Conservation (phyloP, 2,329 filamentous ascomycete genomes). For the Pseudogymnoascus sp. region DNA sequence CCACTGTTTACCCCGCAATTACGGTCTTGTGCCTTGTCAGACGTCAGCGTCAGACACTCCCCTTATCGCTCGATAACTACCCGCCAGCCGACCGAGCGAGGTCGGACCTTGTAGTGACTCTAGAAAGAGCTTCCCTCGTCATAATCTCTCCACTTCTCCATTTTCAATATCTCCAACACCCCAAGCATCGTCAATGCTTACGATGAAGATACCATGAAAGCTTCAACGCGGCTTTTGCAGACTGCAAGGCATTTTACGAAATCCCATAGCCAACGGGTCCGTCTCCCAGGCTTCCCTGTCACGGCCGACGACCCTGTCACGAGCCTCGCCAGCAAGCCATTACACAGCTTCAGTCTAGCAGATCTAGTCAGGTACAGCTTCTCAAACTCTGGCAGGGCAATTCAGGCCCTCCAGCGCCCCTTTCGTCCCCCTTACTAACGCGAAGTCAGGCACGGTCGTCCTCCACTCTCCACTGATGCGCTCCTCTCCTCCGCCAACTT, state of each 20-base stretch:
- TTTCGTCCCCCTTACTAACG: conserved; percentile 13
- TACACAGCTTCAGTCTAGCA: conserved; percentile 74
- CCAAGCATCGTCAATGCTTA: conserved; percentile 3
- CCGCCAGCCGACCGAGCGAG: conserved; percentile 2
- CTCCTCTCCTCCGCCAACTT: conserved; percentile 91
- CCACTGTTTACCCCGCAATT: not conserved
- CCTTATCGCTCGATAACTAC: conserved; percentile 1
- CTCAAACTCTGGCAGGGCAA: conserved; percentile 6
- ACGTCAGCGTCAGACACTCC: not conserved
- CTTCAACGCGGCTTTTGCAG: conserved; percentile 33
- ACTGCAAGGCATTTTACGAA: conserved; percentile 18
- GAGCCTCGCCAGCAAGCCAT: conserved; percentile 64
- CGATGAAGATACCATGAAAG: conserved; percentile 42
- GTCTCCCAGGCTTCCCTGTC: conserved; percentile 38
- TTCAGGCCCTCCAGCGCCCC: not conserved
- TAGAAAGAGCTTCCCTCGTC: not conserved
- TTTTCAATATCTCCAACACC: not conserved
- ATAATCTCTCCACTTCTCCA: not conserved
- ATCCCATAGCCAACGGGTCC: conserved; percentile 11
- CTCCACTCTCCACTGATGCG: conserved; percentile 70
- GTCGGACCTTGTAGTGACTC: not conserved
- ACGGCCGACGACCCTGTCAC: conserved; percentile 69
- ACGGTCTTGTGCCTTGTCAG: not conserved
- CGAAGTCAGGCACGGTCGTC: conserved; percentile 58
- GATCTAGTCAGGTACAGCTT: conserved; percentile 74